phyloP scores from a whole-genome alignment of 805 yeast genomes.

The Saccharomycopsis capsularis region DNA sequence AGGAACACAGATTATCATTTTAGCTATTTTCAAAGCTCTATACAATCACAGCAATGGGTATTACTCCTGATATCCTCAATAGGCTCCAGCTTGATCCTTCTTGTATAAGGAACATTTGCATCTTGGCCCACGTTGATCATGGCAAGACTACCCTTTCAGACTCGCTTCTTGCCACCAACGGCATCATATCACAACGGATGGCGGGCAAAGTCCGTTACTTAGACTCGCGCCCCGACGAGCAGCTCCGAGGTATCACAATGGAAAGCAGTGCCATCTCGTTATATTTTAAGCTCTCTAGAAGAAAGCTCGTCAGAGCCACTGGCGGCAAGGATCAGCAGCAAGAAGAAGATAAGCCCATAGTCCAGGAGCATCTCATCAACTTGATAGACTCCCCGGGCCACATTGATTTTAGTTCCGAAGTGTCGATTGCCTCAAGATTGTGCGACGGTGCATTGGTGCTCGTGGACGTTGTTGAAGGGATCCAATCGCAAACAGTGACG shows the following conservation, averaged over 20 bases:
- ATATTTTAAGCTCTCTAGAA: constrained; percentile 67
- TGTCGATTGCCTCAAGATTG: constrained; percentile 87
- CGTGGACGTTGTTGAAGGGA: constrained; percentile 97
- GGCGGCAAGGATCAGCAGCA: constrained; percentile 48
- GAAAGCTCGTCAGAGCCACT: constrained; percentile 30
- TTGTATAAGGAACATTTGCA: constrained; percentile 82
- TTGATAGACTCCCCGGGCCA: constrained; percentile 99
- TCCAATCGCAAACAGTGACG: constrained; percentile 93
- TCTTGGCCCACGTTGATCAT: constrained; percentile 96
- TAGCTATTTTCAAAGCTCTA: too few relatives aligned
- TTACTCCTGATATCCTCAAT: constrained; percentile 30
- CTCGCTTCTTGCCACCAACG: constrained; percentile 87
- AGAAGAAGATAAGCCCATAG: constrained; percentile 30
- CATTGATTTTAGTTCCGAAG: constrained; percentile 93
- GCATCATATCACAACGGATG: constrained; percentile 87
- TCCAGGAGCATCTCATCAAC: constrained; percentile 78
- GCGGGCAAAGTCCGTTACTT: constrained; percentile 93
- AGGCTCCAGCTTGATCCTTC: constrained; percentile 63
- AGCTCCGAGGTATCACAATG: constrained; percentile 94
- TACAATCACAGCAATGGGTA: too few relatives aligned
- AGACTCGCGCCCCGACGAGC: constrained; percentile 95
- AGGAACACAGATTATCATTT: too few relatives aligned
- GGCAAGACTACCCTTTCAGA: constrained; percentile 96
- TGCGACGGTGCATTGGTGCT: constrained; percentile 96
- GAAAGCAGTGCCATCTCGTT: constrained; percentile 92